These are phyloP conservation scores for Aleurites moluccanus DNA, from an alignment of 441 rosid genomes.

Conservation along the genomic window DNA sequence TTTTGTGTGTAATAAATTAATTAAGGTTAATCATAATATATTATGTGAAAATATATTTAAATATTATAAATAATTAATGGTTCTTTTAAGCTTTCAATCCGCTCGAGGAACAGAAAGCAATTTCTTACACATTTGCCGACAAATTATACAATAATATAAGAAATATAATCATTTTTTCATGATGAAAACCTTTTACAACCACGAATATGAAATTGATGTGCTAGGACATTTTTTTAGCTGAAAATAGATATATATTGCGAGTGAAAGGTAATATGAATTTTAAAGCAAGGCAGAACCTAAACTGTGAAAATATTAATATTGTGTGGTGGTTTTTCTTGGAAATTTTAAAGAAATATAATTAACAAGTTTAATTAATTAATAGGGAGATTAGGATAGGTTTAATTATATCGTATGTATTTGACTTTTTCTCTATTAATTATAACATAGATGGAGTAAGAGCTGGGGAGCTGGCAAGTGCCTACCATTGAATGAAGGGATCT, in stretches of 20 bases:
- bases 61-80: too few species aligned
- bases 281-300: background rate
- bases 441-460: background rate
- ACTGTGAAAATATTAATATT: too few species aligned
- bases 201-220: background rate
- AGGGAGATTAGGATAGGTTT: constrained; percentile 7
- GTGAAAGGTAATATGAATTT: background rate
- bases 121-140: background rate
- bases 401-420: constrained; percentile 2
- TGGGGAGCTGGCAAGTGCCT: background rate
- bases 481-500: constrained; percentile 6
- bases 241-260: background rate
- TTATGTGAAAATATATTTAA: too few species aligned
- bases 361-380: background rate
- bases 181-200: too few species aligned
- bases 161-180: background rate
- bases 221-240: background rate
- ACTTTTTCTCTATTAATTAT: constrained; percentile 8
- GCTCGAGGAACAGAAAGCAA: background rate
- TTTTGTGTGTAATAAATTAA: too few species aligned
- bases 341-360: background rate
- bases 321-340: background rate
- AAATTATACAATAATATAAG: background rate
- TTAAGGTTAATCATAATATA: too few species aligned
- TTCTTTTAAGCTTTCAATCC: background rate